These are phyloP conservation scores for Xylaria digitata DNA, from an alignment of 2,329 filamentous ascomycete genomes.

Conservation along the genomic window DNA sequence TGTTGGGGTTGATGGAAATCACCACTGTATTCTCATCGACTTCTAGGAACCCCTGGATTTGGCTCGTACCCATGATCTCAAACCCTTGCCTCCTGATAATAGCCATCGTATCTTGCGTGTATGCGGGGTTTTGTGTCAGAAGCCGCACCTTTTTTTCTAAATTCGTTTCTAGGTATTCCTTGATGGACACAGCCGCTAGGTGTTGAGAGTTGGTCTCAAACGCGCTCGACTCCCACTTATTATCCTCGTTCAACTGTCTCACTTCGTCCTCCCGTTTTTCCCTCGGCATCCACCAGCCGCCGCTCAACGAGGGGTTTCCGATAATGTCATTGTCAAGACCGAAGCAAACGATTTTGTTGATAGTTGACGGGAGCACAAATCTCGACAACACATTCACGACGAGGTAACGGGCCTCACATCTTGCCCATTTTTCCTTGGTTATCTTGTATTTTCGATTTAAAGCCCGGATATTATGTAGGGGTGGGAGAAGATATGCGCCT, in stretches of 20 bases:
- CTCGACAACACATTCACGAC: neutral
- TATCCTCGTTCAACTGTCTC: too few relatives aligned
- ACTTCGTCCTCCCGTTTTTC: too few relatives aligned
- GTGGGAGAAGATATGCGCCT: too few relatives aligned
- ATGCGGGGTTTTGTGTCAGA: constrained; percentile 18
- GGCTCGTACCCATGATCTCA: constrained; percentile 3
- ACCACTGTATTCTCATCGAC: constrained; percentile 28
- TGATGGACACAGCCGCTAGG: constrained; percentile 3
- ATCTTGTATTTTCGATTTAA: too few relatives aligned
- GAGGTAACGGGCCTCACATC: neutral
- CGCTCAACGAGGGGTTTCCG: too few relatives aligned
- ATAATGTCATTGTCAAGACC: constrained; percentile 14
- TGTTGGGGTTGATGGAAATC: neutral
- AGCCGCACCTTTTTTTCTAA: neutral
- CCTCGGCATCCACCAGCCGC: too few relatives aligned
- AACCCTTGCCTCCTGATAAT: constrained; percentile 5
- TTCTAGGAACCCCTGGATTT: constrained; percentile 23
- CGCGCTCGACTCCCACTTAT: too few relatives aligned
- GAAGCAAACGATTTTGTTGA: constrained; percentile 29
- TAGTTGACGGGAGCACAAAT: neutral
- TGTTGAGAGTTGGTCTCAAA: neutral
- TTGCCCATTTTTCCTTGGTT: neutral
- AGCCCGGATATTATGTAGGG: too few relatives aligned
- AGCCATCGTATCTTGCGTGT: neutral
- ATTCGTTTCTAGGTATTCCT: neutral